Conservation (phyloP, 345 rosid genomes). For the Acer saccharum region DNA sequence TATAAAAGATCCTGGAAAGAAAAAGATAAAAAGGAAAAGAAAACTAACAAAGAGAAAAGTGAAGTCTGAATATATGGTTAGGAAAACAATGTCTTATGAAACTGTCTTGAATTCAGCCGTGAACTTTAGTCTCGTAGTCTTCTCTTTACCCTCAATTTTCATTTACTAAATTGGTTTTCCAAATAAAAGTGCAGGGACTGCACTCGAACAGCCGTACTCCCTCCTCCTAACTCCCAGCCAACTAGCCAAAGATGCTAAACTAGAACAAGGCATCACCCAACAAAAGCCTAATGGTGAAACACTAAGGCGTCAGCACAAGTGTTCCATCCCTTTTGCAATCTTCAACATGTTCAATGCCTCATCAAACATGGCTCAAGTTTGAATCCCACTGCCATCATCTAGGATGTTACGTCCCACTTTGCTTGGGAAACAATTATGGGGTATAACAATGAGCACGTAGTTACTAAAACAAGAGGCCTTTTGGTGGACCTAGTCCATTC, state of each 20-base stretch:
- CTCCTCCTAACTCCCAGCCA: neutral
- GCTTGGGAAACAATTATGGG: neutral
- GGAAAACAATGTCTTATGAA: constrained; percentile 2
- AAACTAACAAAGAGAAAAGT: neutral
- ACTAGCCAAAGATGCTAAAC: constrained; percentile 7
- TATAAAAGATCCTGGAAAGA: neutral
- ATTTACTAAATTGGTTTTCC: neutral
- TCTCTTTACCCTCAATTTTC: neutral
- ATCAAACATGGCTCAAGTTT: neutral
- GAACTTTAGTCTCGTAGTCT: neutral
- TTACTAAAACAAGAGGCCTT: neutral
- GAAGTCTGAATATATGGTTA: neutral
- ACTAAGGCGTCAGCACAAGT: neutral
- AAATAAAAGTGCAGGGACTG: constrained; percentile 1
- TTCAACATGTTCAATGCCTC: constrained; percentile 1
- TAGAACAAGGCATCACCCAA: neutral
- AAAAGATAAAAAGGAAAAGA: neutral
- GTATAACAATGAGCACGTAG: neutral
- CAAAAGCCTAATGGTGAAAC: neutral
- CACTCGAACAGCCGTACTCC: neutral
- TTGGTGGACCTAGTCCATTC: neutral
- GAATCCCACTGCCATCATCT: neutral
- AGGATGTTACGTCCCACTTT: neutral
- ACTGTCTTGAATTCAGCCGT: neutral
- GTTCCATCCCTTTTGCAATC: neutral